Evolutionary conservation across 208 protist species (phyloP), one percentile per base, ranked within the genome.

Genomic region (Leishmania aethiopica): DNA sequence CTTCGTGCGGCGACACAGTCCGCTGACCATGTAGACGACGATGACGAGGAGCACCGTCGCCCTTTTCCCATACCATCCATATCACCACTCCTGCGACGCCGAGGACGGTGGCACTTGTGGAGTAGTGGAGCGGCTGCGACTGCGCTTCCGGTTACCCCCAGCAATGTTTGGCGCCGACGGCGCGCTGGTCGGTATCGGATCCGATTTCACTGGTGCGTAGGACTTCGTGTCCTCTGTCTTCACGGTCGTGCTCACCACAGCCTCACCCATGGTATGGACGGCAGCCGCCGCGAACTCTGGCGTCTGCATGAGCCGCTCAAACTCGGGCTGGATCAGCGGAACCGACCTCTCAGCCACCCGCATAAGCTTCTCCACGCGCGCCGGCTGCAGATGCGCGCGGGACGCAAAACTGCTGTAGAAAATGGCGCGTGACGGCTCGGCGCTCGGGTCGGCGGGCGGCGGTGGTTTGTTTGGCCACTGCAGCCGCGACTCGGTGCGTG

Each of bases 361-460:
- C 91, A 96, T 95, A 1, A 95, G 59, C 66, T 87, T 90, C 66
- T 85, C 83, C 32, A 96, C 88, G 49, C 90, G 91, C 53, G 81
- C 47, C 53, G 83, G 79, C n/a, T 89, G 86, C 22, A 96, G 83
- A 70, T 92, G 90, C 0, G 93, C 91, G 35, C 77, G 85, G 42
- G 91, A 90, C 17, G 92, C 85, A 75, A 96, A 96, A 60, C 90
- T 91, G 35, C 83, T 87, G 79, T 92, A 94, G 11, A 90, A 40
- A 0, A 86, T 90, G 47, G 83, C 84, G 15, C 73, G 78, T 19
- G 88, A 71, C 57, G 82, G 83, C 69, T 88, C 86, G 5, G 37
- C 55, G 17, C 57, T 32, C 4, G 81, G 40, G 76, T 88, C 83
- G n/a, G 86, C 35, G 8, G 79, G 42, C 15, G 83, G 60, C 8